Evolutionary conservation across 2,329 filamentous ascomycete species (phyloP), one percentile per base, ranked within the genome.

Genomic region (Fusarium pseudonygamai): DNA sequence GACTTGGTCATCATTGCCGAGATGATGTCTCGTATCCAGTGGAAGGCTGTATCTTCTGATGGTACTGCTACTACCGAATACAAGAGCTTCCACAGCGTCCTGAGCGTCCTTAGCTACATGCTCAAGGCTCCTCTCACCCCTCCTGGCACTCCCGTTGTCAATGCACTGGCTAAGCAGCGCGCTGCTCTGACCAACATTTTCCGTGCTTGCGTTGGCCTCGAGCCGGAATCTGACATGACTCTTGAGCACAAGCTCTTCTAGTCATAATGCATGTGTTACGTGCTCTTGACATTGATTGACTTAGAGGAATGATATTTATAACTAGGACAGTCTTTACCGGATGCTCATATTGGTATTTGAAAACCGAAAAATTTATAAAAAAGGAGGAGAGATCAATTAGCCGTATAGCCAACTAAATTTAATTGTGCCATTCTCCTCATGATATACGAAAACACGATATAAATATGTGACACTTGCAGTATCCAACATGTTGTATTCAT

Each of bases 81-180:
- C 88, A 94, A 93, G 88, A 92, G 92, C 81, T 98, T 99, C 90
- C 96, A 99, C 87, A 96, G 93, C 82, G 96, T 99, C 46, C 91
- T 99, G 71, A 97, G 94, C 86, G 91, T 99, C 73, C 91, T 99
- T 78, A 97, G 95, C 89, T 99, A 98, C 88, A 99, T 99, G 96
- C 93, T 99, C 80, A 92, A 96, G 91, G 96, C 96, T 64, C 96
- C 96, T 43, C 84, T 98, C 83, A 98, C 95, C 42, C 96, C 96
- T 55, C 92, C 96, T 4, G 96, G 96, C 76, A 97, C 96, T 16
- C 96, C 96, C 7, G 96, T 99, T 68, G 90, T 99, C 86, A 99
- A 99, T 80, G 90, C 96, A 67, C 89, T 99, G 75, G 94, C 93
- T 80, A 99, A 99, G 90, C 96, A 99, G 88, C 94, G 96, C 76